Percentiles rank a stretch among this genome's conserved stretches.
Conservation (phyloP, 208 protist genomes). For the Leishmania tarentolae region DNA sequence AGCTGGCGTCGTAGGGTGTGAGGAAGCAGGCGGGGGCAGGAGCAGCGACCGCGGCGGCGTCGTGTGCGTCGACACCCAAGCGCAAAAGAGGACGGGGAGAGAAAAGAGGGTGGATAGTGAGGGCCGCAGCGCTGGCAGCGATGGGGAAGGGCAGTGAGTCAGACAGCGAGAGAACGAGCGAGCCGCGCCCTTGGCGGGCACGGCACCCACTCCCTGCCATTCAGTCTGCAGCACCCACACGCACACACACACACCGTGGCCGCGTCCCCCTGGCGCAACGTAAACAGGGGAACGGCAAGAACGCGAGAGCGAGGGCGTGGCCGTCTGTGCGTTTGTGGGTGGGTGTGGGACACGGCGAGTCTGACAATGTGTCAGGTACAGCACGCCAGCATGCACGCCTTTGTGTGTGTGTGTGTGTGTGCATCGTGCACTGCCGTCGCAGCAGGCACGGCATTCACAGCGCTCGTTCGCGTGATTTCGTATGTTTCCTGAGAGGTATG, state of each 20-base stretch:
- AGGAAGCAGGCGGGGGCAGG: not conserved
- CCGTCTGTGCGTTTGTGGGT: not conserved
- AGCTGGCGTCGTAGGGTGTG: not conserved
- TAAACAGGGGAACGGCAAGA: not conserved
- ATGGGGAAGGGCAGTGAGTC: not conserved
- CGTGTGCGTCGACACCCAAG: slow-evolving; percentile 2
- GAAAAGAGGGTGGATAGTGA: not conserved
- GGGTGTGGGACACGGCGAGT: not conserved
- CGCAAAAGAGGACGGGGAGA: slow-evolving; percentile 3
- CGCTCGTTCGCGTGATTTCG: not conserved
- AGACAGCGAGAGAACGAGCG: not conserved
- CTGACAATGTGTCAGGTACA: not conserved
- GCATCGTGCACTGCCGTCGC: not conserved
- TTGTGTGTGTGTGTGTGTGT: not conserved
- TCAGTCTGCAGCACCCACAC: not conserved
- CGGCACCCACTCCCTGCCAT: not conserved
- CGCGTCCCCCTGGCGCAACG: not conserved
- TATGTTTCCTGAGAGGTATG: not conserved
- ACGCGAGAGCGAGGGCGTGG: not conserved
- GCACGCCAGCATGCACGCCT: not conserved
- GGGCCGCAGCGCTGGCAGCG: not conserved
- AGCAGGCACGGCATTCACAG: not conserved
- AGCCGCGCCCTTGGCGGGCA: not conserved
- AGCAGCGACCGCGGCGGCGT: not conserved
- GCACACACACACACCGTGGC: not conserved